Evolutionary conservation across 2,329 filamentous ascomycete species (phyloP).

Genomic region (Apiospora koreana): DNA sequence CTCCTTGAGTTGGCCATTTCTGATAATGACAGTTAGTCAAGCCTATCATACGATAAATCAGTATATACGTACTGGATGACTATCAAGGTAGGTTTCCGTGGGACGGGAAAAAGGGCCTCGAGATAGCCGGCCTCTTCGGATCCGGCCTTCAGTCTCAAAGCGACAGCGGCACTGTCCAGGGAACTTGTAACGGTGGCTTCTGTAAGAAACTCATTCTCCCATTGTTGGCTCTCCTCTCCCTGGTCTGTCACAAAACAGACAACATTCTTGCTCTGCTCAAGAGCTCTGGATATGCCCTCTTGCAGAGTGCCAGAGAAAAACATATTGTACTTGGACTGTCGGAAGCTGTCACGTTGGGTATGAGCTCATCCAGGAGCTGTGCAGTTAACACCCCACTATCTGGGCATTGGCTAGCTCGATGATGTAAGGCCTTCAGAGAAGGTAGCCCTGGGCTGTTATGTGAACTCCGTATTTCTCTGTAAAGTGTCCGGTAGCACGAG

Average conservation of each 20-base stretch:
- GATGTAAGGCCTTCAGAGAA: background rate
- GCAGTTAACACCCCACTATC: background rate
- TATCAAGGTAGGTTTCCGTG: conserved; percentile 74
- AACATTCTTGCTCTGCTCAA: conserved; percentile 75
- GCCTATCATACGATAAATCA: background rate
- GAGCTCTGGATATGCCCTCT: conserved; percentile 74
- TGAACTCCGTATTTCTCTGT: background rate
- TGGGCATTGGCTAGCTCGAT: background rate
- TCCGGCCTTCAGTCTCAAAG: conserved; percentile 69
- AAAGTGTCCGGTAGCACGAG: background rate
- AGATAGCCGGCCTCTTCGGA: conserved; percentile 82
- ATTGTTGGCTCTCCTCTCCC: conserved; percentile 65
- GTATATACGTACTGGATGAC: conserved; percentile 66
- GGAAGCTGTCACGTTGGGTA: background rate
- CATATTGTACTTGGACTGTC: conserved; percentile 48
- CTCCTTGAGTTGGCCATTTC: conserved; percentile 75
- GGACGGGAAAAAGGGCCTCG: conserved; percentile 79
- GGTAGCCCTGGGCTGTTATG: background rate
- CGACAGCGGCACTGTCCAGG: conserved; percentile 64
- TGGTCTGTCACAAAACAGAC: conserved; percentile 84
- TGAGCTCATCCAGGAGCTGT: background rate
- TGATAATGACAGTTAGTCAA: conserved; percentile 16
- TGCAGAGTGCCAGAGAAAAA: conserved; percentile 82
- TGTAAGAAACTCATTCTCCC: conserved; percentile 70
- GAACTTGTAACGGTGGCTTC: conserved; percentile 57